These are phyloP conservation scores for Parascedosporium putredinis DNA, from an alignment of 2,329 filamentous ascomycete species.

Conservation along the genomic window DNA sequence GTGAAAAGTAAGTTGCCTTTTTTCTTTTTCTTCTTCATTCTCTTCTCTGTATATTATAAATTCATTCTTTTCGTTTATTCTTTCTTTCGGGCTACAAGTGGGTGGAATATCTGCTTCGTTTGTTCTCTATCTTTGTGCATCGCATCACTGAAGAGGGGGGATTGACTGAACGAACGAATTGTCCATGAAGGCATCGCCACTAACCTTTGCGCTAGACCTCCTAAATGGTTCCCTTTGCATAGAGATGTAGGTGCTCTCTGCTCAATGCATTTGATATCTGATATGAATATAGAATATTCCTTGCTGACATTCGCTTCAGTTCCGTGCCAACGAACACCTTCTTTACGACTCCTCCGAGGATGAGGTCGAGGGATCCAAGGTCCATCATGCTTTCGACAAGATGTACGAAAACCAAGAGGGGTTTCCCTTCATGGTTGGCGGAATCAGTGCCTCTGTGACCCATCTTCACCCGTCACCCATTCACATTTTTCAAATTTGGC, in stretches of 20 bases:
- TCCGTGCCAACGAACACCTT: constrained; percentile 36
- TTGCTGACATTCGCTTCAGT: constrained; percentile 24
- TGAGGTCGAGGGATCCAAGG: constrained; percentile 39
- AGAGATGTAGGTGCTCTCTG: constrained; percentile 32
- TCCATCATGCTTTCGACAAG: constrained; percentile 48
- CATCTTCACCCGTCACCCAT: constrained; percentile 42
- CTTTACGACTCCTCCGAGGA: constrained; percentile 46
- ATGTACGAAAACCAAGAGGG: constrained; percentile 47
- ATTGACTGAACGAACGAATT: neutral
- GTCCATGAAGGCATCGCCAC: too few species aligned
- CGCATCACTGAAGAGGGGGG: neutral
- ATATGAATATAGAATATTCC: too few species aligned
- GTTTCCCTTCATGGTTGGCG: constrained; percentile 47
- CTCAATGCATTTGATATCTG: neutral
- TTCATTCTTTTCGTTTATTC: too few species aligned
- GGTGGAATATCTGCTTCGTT: too few species aligned
- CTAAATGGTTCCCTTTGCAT: constrained; percentile 40
- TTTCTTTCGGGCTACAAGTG: too few species aligned
- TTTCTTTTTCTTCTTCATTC: neutral
- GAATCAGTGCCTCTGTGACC: constrained; percentile 30
- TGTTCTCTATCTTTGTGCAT: neutral
- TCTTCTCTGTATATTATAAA: too few species aligned
- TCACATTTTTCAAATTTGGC: constrained; percentile 56
- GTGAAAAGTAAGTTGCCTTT: constrained; percentile 17
- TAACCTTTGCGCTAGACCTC: neutral